These are phyloP conservation scores for Pythium brachiatum DNA, from an alignment of 352 stramenopile genomes.

Conservation along the genomic window DNA sequence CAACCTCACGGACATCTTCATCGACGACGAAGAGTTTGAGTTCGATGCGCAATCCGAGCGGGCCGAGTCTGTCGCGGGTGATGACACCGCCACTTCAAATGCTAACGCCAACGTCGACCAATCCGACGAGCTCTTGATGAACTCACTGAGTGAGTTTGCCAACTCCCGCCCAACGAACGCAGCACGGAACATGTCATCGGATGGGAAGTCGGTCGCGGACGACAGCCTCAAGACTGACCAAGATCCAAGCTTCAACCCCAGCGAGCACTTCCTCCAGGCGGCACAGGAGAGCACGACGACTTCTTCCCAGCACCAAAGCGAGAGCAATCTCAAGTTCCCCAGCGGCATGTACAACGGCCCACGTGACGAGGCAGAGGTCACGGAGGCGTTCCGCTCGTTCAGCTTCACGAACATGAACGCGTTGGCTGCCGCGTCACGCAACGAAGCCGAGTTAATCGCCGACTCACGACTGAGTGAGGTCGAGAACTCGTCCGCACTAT, in stretches of 20 bases:
- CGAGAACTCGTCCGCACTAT: conserved; percentile 42
- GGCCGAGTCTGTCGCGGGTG: conserved; percentile 6
- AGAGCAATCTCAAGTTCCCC: conserved; percentile 50
- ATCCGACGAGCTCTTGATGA: conserved; percentile 21
- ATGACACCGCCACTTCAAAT: neutral
- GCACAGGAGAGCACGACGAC: neutral
- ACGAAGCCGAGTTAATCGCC: conserved; percentile 64
- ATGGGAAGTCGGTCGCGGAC: conserved; percentile 1
- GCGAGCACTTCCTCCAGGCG: conserved; percentile 6
- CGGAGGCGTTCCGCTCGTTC: conserved; percentile 71
- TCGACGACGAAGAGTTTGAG: conserved; percentile 80
- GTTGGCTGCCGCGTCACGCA: conserved; percentile 66
- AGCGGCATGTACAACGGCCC: conserved; percentile 62
- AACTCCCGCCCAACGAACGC: neutral
- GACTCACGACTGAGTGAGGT: conserved; percentile 42
- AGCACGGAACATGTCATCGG: neutral
- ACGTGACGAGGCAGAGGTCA: conserved; percentile 34
- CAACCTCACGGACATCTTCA: conserved; percentile 83
- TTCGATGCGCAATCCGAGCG: conserved; percentile 38
- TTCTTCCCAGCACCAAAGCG: conserved; percentile 1
- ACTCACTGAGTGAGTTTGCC: conserved; percentile 17
- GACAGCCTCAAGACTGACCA: conserved; percentile 24
- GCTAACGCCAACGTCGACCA: neutral
- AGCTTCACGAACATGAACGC: conserved; percentile 89
- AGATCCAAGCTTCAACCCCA: conserved; percentile 15